phyloP scores from a whole-genome alignment of 306 rosid species.

The Macrotyloma uniflorum region DNA sequence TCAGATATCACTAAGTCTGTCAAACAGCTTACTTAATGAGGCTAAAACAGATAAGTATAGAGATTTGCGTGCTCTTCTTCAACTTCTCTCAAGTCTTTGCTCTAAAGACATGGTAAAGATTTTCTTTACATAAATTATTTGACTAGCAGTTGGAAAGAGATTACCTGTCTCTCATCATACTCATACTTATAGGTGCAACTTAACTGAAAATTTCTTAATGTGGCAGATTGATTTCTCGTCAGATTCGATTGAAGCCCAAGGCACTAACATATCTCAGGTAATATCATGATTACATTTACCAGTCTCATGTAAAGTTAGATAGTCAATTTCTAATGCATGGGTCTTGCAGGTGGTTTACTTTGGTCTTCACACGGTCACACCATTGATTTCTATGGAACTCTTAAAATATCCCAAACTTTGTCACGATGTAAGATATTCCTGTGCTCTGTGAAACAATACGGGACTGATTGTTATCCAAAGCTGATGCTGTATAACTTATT shows the following conservation, averaged over 20 bases:
- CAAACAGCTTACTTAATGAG: slow-evolving; percentile 80
- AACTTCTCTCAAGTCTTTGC: slow-evolving; percentile 91
- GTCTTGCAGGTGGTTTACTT: slow-evolving; percentile 86
- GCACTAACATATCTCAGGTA: slow-evolving; percentile 94
- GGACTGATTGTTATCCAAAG: slow-evolving; percentile 29
- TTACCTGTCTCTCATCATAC: slow-evolving; percentile 30
- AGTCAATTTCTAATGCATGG: slow-evolving; percentile 39
- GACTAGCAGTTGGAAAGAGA: slow-evolving; percentile 27
- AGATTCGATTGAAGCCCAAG: slow-evolving; percentile 68
- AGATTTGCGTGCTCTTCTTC: slow-evolving; percentile 98
- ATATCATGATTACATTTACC: slow-evolving; percentile 24
- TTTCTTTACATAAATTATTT: slow-evolving; percentile 11
- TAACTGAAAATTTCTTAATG: slow-evolving; percentile 37
- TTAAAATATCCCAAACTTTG: slow-evolving; percentile 94
- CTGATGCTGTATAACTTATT: slow-evolving; percentile 41
- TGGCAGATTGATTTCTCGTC: slow-evolving; percentile 94
- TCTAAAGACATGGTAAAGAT: slow-evolving; percentile 84
- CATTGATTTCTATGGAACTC: slow-evolving; percentile 86
- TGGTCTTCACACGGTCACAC: slow-evolving; percentile 89
- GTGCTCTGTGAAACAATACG: slow-evolving; percentile 15
- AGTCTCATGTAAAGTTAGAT: slow-evolving; percentile 23
- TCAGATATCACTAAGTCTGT: slow-evolving; percentile 85
- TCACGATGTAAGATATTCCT: slow-evolving; percentile 77
- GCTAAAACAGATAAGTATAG: slow-evolving; percentile 84
- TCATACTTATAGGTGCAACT: slow-evolving; percentile 23